These are phyloP conservation scores for Rhodotorula sp. DNA, from an alignment of 1,284 basidiomycete species.

Conservation along the genomic window DNA sequence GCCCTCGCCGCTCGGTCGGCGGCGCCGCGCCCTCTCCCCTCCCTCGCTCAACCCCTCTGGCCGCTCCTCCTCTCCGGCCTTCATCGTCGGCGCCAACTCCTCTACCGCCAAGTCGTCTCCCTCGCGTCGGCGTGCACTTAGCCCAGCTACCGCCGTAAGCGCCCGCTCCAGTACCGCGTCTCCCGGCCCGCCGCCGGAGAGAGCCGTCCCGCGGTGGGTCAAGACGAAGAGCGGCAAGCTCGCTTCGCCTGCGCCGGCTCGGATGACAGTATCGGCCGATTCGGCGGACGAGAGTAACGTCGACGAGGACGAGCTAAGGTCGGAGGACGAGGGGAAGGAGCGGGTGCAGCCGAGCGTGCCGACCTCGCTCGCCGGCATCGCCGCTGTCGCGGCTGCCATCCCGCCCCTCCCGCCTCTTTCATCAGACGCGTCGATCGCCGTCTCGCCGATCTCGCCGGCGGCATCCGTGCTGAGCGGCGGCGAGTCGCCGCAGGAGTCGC, in stretches of 20 bases:
- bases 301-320: background rate
- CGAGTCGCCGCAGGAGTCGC: conserved; percentile 16
- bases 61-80: conserved; percentile 6
- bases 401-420: background rate
- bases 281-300: background rate
- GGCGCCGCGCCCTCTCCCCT: conserved; percentile 14
- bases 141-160: background rate
- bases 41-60: background rate
- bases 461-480: conserved; percentile 6
- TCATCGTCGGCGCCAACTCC: conserved; percentile 2
- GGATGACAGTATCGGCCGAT: background rate
- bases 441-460: background rate
- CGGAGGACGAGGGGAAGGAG: background rate
- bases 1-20: background rate
- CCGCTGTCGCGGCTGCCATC: background rate
- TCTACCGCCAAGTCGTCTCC: background rate
- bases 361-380: background rate
- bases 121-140: background rate
- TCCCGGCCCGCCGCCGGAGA: background rate
- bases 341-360: background rate
- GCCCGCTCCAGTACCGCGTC: background rate
- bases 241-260: background rate
- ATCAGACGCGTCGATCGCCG: background rate
- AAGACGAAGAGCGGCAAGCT: background rate
- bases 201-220: background rate